Evolutionary conservation across 1,139 yeast genomes (phyloP), one percentile per base, ranked within the genome.

Genomic region (Kodamaea sp.): DNA sequence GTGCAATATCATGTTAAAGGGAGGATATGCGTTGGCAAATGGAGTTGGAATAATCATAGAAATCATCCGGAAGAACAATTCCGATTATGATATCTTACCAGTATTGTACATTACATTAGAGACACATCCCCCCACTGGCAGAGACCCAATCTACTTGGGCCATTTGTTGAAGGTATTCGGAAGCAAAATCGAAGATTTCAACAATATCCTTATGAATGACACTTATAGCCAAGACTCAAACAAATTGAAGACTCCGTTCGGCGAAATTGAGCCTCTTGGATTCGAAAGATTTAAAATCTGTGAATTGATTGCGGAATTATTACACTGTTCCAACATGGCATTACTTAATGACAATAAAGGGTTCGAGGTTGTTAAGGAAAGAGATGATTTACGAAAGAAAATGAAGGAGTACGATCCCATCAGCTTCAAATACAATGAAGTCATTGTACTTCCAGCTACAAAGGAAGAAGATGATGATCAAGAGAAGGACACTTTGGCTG

Each of bases 261-360:
- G 76, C 5, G 71, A 66, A 42, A 70, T 70, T 31, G 95, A 87
- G 60, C 98, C 98, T 1, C 67, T 92, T 25, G 98, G 98, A 0
- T 90, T 90, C 61, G 97, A 92, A 63, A 72, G 97, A 47, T 92
- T 94, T 63, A 87, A 90, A 57, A 85, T 92, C 32, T 92, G 97
- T 57, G 98, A 94, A 63, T 71, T 92, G 44, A 80, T 92, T 43
- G 98, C 98, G 0, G 99, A 92, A 58, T 71, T 92, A 33, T 73
- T 92, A 39, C 99, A 92, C 61, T 92, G 99, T 55, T 88, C 97
- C 16, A 92, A 92, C 60, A 94, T 94, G 98, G 94, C 92, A 0
- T 67, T 92, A 29, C 71, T 92, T 46, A 92, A 92, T 55, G 96
- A 90, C 46, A 82, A 80, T 40, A 76, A 78, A 44, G 97, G 97